Evolutionary conservation across 2,329 filamentous ascomycete genomes (phyloP), one percentile per base, ranked within the genome.

Genomic region (Pseudocercospora pini-densiflorae): DNA sequence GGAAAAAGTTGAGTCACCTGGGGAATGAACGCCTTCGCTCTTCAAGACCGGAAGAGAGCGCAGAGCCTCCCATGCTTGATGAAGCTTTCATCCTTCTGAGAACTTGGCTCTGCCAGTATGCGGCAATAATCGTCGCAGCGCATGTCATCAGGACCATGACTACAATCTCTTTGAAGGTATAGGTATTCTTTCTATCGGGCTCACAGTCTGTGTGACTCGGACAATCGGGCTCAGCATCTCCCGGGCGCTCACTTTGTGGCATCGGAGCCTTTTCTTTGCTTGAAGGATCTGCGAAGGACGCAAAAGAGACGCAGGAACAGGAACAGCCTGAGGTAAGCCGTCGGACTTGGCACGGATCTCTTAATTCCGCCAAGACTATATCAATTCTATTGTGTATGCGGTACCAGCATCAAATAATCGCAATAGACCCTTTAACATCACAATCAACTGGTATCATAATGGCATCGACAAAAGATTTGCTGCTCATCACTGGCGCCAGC

Each of bases 401-500:
- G 5, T 24, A 7, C 23, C 19, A 24, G 14, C 47, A 24, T 5
- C 12, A 49, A 49, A 8, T 19, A 24, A 21, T 7, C 45, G 23
- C 10, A 5, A 36, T 16, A 36, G 2, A 24, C 10, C 14, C 19
- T 3, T 24, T 8, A 4, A 49, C 23, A 21, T 24, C 14, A 23
- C 19, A 49, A 49, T 49, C 45, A 49, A 21, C 2, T 4, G 2
- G 8, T 49, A 12, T 24, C 14, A 49, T 8, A 21, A 51, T 24
- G 47, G 9, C 47, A 23, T 51, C 19, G 19, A 16, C 14, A 1
- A 75, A 74, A 23, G 76, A 80, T 49, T 51, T 79, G 40, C 67
- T 82, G 29, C 74, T 80, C 31, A 66, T 82, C 27, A 81, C 78
- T 43, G 78, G 75, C 61, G 78, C 80, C 5, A 74, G 74, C 23